Base-by-base conservation (phyloP, 1,284 basidiomycete genomes). In the Ganoderma sinense region DNA sequence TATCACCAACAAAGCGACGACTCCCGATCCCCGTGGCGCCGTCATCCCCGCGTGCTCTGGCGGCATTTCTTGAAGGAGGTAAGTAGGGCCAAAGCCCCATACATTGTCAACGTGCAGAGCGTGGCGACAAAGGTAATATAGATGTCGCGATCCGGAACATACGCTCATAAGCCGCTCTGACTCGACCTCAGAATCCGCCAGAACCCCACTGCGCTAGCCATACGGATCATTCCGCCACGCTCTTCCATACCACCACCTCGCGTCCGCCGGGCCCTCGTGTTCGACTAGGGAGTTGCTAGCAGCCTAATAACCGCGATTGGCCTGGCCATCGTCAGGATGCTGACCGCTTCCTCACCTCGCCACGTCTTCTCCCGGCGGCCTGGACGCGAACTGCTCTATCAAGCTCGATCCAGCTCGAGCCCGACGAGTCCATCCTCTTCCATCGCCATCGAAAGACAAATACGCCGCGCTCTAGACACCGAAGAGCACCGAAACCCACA, bases 281-380 rank as follows among this genome's bases (percentile, higher is more conserved):
- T 51, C 48, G 26, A 13, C 3, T 8, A 13, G 48, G 48, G 48
- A 51, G 48, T 51, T 51, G 48, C 48, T 26, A 51, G 13, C 48
- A 26, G 48, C 23, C 48, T 56, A 56, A 56, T 20, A 56, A 39
- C 33, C 56, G 56, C 56, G 56, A 59, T 39, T 29, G 31, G 56
- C 33, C 56, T 39, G n/a, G 56, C 36, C 56, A 20, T 20, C 7
- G 29, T 33, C 55, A 33, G 4, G 11, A 59, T 13, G 33, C 56
- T 14, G 8, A 36, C 36, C 36, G 10, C 36, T 36, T 36, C 10
- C 36, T 36, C 36, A 36, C 29, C 20, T 39, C 56, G 33, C 18
- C 2, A 36, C 20, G 29, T 56, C 56, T n/a, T 59, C 56, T 18
- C 29, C 56, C 56, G 56, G n/a, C 16, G 56, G 56, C 31, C 56